Percentiles rank a stretch among this genome's conserved stretches.
Evolutionary conservation across 306 rosid species (phyloP).

Genomic region (Cucumis cinereus): DNA sequence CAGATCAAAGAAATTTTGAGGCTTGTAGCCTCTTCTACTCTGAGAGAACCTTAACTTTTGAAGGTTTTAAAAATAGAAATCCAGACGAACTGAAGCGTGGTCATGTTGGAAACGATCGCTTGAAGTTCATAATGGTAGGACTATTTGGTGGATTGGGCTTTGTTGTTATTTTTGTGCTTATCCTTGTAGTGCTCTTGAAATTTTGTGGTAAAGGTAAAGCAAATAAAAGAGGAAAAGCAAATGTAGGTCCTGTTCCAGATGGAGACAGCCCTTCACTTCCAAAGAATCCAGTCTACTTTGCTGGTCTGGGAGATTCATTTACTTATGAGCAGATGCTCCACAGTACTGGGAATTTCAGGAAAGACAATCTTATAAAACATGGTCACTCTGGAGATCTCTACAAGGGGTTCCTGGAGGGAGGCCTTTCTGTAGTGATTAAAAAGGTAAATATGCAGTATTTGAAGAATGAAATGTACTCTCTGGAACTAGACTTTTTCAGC

Average conservation of each 20-base stretch:
- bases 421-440: constrained; percentile 58
- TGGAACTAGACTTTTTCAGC: constrained; percentile 53
- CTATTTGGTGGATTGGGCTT: constrained; percentile 69
- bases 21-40: constrained; percentile 53
- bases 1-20: constrained; percentile 36
- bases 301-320: constrained; percentile 52
- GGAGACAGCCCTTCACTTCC: constrained; percentile 36
- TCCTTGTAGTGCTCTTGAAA: constrained; percentile 35
- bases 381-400: constrained; percentile 91
- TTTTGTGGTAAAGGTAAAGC: constrained; percentile 17
- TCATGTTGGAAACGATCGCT: constrained; percentile 24
- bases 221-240: constrained; percentile 29
- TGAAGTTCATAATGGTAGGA: constrained; percentile 55
- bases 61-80: constrained; percentile 14
- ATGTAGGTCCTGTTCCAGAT: constrained; percentile 37
- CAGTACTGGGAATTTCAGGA: constrained; percentile 45
- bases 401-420: constrained; percentile 39
- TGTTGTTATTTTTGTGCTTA: constrained; percentile 38
- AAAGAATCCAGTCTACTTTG: constrained; percentile 24
- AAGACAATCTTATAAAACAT: constrained; percentile 54
- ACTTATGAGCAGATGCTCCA: constrained; percentile 52
- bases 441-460: constrained; percentile 40
- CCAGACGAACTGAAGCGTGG: neutral
- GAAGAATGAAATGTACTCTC: constrained; percentile 39
- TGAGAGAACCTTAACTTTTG: constrained; percentile 24